Evolutionary conservation across 768 basidiomycete species (phyloP).

Genomic region (Suillus discolor): DNA sequence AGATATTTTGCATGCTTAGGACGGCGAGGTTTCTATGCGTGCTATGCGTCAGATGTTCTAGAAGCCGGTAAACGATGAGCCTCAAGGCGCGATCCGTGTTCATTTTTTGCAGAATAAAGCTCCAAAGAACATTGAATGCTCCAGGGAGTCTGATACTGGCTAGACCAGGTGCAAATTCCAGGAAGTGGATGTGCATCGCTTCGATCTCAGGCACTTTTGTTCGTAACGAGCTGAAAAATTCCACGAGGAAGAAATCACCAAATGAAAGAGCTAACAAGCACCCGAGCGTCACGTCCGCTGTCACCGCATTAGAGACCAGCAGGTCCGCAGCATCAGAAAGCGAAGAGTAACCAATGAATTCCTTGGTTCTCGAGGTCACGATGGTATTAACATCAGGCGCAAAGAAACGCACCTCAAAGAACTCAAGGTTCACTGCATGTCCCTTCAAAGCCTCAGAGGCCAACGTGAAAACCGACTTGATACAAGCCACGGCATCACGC

Average conservation of each 20-base stretch:
- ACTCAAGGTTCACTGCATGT: slow-evolving; percentile 56
- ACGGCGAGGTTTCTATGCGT: slow-evolving; percentile 74
- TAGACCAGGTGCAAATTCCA: slow-evolving; percentile 41
- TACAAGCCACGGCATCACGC: slow-evolving; percentile 50
- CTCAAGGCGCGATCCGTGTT: slow-evolving; percentile 45
- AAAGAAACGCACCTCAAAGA: slow-evolving; percentile 62
- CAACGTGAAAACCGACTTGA: slow-evolving; percentile 64
- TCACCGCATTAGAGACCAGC: slow-evolving; percentile 49
- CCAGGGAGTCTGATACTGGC: slow-evolving; percentile 59
- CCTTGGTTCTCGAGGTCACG: slow-evolving; percentile 16
- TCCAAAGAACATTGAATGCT: slow-evolving; percentile 63
- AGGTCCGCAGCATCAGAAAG: slow-evolving; percentile 60
- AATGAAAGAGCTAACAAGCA: slow-evolving; percentile 69
- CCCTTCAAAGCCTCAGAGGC: slow-evolving; percentile 64
- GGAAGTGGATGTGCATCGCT: slow-evolving; percentile 42
- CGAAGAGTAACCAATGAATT: slow-evolving; percentile 62
- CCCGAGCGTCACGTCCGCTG: slow-evolving; percentile 60
- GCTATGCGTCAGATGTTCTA: slow-evolving; percentile 61
- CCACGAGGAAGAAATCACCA: slow-evolving; percentile 60
- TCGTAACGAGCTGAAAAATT: slow-evolving; percentile 53
- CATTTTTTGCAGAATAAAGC: slow-evolving; percentile 41
- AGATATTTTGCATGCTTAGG: slow-evolving; percentile 60
- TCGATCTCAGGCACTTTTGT: slow-evolving; percentile 41
- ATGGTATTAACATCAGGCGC: slow-evolving; percentile 36
- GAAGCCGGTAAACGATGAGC: slow-evolving; percentile 56